These are phyloP conservation scores for Saccharomycopsis guyanensis DNA, from an alignment of 805 yeast species.

Conservation along the genomic window DNA sequence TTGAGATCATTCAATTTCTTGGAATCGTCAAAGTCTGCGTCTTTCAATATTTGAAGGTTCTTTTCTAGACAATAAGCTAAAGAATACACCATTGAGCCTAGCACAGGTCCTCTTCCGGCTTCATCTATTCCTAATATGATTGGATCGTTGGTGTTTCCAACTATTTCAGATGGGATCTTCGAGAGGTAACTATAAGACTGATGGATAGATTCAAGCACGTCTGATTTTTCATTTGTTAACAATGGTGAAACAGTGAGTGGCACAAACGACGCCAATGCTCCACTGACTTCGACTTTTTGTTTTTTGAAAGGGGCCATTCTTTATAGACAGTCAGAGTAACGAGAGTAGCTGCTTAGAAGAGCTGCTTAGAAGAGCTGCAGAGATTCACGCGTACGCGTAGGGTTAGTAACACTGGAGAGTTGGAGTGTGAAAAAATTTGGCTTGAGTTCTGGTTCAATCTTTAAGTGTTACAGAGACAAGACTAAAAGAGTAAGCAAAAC, in stretches of 20 bases:
- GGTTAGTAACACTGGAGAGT: neutral
- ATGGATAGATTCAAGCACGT: conserved; percentile 1
- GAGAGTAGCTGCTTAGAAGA: too few species aligned
- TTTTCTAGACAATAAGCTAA: conserved; percentile 63
- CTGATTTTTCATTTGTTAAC: neutral
- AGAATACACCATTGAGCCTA: conserved; percentile 98
- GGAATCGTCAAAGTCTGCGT: conserved; percentile 87
- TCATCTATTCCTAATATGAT: conserved; percentile 85
- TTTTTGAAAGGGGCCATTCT: too few species aligned
- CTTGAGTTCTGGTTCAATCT: too few species aligned
- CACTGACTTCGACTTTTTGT: neutral
- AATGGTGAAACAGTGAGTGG: conserved; percentile 7
- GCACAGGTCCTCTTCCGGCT: conserved; percentile 97
- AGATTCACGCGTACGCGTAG: neutral
- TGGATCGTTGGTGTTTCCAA: neutral
- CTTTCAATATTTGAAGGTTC: conserved; percentile 37
- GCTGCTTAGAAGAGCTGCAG: too few species aligned
- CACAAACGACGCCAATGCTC: neutral
- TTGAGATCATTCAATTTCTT: conserved; percentile 71
- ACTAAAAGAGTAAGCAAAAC: too few species aligned
- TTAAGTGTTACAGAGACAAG: too few species aligned
- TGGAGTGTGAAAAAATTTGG: too few species aligned
- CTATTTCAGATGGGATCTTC: conserved; percentile 11
- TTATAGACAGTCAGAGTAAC: too few species aligned
- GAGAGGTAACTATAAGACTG: conserved; percentile 20